These are phyloP conservation scores for Cladorrhinum samala DNA, from an alignment of 495 filamentous ascomycete genomes.

Conservation along the genomic window DNA sequence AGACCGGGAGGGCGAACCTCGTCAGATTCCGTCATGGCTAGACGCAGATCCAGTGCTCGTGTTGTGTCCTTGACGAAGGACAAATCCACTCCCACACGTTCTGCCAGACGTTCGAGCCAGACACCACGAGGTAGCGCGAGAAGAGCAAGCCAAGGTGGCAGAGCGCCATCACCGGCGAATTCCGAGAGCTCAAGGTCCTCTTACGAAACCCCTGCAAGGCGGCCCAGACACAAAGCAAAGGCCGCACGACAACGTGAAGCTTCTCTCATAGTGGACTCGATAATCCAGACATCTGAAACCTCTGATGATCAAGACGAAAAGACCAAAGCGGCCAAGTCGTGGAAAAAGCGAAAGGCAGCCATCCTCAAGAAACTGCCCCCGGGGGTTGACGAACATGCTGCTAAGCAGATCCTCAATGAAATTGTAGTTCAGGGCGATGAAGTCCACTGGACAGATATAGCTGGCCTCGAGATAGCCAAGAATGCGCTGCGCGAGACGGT, in stretches of 20 bases:
- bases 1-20: slow-evolving; percentile 9
- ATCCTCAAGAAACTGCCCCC: slow-evolving; percentile 71
- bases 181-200: slow-evolving; percentile 15
- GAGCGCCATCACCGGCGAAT: slow-evolving; percentile 12
- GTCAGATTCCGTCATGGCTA: slow-evolving; percentile 14
- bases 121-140: slow-evolving; percentile 1
- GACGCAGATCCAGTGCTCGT: slow-evolving; percentile 11
- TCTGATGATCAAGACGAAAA: slow-evolving; percentile 25
- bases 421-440: slow-evolving; percentile 93
- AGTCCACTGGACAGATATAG: slow-evolving; percentile 92
- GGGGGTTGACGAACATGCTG: slow-evolving; percentile 74
- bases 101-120: slow-evolving; percentile 8
- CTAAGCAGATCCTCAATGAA: slow-evolving; percentile 89
- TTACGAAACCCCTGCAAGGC: slow-evolving; percentile 5
- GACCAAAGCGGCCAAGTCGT: slow-evolving; percentile 41
- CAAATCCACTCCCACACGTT: slow-evolving; percentile 6
- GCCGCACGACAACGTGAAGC: slow-evolving; percentile 6
- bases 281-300: slow-evolving; percentile 12
- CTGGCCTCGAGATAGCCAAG: slow-evolving; percentile 86
- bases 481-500: slow-evolving; percentile 91
- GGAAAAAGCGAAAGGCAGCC: slow-evolving; percentile 40
- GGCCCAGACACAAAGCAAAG: slow-evolving; percentile 1
- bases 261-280: slow-evolving; percentile 13
- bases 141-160: slow-evolving; percentile 1
- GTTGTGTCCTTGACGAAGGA: slow-evolving; percentile 1